These are phyloP conservation scores for Acer negundo DNA, from an alignment of 345 rosid species.

Conservation along the genomic window DNA sequence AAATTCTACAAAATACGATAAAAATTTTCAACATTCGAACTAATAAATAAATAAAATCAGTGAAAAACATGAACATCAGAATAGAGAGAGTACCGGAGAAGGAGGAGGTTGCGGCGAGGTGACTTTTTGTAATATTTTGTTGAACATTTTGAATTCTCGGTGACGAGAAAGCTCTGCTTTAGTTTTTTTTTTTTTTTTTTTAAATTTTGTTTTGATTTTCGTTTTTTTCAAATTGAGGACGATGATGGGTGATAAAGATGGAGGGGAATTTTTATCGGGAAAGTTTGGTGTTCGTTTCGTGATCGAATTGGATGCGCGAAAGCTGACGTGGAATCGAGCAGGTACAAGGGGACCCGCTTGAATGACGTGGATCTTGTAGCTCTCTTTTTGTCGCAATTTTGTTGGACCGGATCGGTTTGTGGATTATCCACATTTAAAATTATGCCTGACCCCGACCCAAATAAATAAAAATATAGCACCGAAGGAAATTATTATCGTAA, in stretches of 20 bases:
- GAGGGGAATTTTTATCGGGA: conserved; percentile 8
- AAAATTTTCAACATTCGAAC: not conserved
- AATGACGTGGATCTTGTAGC: not conserved
- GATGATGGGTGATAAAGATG: not conserved
- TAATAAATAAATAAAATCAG: not conserved
- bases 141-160: conserved; percentile 42
- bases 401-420: not conserved
- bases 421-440: not conserved
- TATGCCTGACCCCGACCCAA: no score
- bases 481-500: no score
- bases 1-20: not conserved
- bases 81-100: conserved; percentile 31
- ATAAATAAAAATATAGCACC: not conserved
- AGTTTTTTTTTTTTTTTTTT: not conserved
- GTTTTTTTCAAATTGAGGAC: not conserved
- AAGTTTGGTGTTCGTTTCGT: not conserved
- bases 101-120: conserved; percentile 30
- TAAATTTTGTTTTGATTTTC: not conserved
- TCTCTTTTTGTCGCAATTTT: not conserved
- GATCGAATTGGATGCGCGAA: not conserved
- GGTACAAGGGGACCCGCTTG: not conserved
- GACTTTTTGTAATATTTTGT: conserved; percentile 49
- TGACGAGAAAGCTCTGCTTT: conserved; percentile 18
- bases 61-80: not conserved
- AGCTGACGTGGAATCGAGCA: not conserved